These are phyloP conservation scores for Monilinia laxa DNA, from an alignment of 2,329 filamentous ascomycete species.

Conservation along the genomic window DNA sequence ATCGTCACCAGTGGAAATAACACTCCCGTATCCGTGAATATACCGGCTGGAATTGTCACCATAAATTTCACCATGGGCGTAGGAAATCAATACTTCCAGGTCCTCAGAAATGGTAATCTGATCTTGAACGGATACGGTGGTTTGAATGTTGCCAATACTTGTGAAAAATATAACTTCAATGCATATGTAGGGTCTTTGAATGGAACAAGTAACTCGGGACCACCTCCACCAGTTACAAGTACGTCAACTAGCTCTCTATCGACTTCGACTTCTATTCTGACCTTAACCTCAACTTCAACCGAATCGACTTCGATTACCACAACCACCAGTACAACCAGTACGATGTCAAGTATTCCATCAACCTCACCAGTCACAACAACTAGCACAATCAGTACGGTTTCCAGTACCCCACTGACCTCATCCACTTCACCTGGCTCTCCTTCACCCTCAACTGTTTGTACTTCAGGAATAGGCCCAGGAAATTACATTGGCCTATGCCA, in stretches of 20 bases:
- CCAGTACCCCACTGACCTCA: background rate
- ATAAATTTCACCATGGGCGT: constrained; percentile 40
- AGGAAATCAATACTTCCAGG: constrained; percentile 38
- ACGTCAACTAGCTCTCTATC: constrained; percentile 16
- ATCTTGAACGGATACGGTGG: constrained; percentile 33
- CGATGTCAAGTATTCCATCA: background rate
- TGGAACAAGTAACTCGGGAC: constrained; percentile 22
- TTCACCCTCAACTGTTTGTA: constrained; percentile 27
- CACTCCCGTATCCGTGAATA: constrained; percentile 32
- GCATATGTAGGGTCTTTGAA: constrained; percentile 39
- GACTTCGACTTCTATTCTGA: constrained; percentile 17
- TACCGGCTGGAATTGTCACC: constrained; percentile 40
- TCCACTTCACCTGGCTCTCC: constrained; percentile 20
- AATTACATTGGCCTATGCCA: constrained; percentile 43
- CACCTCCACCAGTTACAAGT: constrained; percentile 16
- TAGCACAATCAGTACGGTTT: background rate
- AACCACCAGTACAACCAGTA: background rate
- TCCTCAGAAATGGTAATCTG: constrained; percentile 33
- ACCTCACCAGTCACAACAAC: background rate
- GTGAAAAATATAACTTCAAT: constrained; percentile 41
- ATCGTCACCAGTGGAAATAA: constrained; percentile 38
- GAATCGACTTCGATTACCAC: background rate
- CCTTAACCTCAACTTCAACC: constrained; percentile 9
- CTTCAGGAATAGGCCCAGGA: constrained; percentile 35
- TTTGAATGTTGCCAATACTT: constrained; percentile 34